Base-by-base conservation (phyloP, 208 protist species). In the Acanthamoeba royreba region DNA sequence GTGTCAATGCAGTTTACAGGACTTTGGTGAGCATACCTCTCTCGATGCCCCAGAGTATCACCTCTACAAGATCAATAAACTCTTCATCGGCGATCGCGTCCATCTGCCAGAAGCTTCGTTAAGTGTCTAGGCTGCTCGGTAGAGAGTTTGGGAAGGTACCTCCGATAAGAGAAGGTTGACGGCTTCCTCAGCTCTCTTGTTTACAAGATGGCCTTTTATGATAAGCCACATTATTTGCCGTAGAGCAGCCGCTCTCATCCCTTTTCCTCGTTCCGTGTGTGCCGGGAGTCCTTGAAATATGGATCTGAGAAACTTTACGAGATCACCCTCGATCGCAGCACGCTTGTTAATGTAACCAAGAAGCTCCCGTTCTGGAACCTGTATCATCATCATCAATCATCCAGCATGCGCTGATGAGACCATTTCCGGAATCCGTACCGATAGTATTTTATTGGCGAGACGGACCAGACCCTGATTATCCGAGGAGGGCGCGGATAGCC, bases 221-320 rank as follows among this genome's bases (percentile, higher is more conserved):
- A 90, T 45, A n/a, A 90, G 83, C 83, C 83, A 90, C 83, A 90
- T 90, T 25, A 90, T 42, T 8, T 52, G 47, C 4, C 47, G 28
- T 45, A 90, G 53, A 38, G 66, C 40, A 47, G 49, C 28, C 19
- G 9, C 38, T 8, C 83, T 15, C 11, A 69, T 43, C 31, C 66
- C 49, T 42, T 90, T 90, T 9, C 83, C 83, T 19, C 40, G 58
- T 0, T 90, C 55, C 15, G 47, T 72, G 55, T 61, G 45, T 33
- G 83, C n/a, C 5, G 83, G 83, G 40, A 72, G 55, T 25, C 83
- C 83, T 22, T 90, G 83, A 45, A 90, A 90, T n/a, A 90, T 28
- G 35, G 83, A 45, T 28, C 25, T 9, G 17, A 90, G 55, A 7
- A 90, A n/a, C 35, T 90, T 33, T 7, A 72, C 47, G 25, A 90